phyloP scores from a whole-genome alignment of 768 basidiomycete species.

The Tephrocybe sp. region DNA sequence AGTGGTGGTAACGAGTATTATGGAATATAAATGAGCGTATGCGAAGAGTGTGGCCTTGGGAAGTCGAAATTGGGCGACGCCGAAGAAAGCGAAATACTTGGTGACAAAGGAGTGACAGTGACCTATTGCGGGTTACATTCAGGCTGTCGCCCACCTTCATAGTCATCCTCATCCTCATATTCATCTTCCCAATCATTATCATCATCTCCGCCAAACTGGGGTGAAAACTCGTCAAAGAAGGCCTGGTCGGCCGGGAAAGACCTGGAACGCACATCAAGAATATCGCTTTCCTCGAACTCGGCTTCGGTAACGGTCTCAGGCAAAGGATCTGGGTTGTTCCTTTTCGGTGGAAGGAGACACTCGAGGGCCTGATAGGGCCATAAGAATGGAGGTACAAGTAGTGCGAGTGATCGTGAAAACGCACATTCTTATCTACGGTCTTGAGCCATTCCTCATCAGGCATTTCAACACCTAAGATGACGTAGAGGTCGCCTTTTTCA shows the following conservation, averaged over 20 bases:
- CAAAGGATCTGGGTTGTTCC: conserved; percentile 65
- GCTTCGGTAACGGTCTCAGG: conserved; percentile 71
- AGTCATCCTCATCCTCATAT: conserved; percentile 59
- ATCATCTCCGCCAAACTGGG: conserved; percentile 70
- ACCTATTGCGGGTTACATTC: conserved; percentile 62
- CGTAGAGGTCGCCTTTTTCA: conserved; percentile 75
- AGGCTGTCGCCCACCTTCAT: conserved; percentile 30
- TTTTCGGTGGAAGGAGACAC: conserved; percentile 72
- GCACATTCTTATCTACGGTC: conserved; percentile 58
- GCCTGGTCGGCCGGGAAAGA: conserved; percentile 69
- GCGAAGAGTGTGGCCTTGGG: too few species aligned
- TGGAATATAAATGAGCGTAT: too few species aligned
- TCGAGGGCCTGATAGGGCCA: conserved; percentile 50
- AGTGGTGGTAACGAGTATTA: neutral
- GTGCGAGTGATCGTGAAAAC: neutral
- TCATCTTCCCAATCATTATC: conserved; percentile 73
- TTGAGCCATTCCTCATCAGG: conserved; percentile 76
- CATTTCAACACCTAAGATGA: conserved; percentile 88
- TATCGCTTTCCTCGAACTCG: conserved; percentile 71
- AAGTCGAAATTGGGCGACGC: too few species aligned
- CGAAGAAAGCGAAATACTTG: neutral
- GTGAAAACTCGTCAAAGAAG: conserved; percentile 76
- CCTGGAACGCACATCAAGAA: conserved; percentile 80
- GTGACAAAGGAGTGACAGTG: neutral
- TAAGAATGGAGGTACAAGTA: neutral